These are phyloP conservation scores for Bipolaris sorokiniana DNA, from an alignment of 2,329 filamentous ascomycete genomes.

Conservation along the genomic window DNA sequence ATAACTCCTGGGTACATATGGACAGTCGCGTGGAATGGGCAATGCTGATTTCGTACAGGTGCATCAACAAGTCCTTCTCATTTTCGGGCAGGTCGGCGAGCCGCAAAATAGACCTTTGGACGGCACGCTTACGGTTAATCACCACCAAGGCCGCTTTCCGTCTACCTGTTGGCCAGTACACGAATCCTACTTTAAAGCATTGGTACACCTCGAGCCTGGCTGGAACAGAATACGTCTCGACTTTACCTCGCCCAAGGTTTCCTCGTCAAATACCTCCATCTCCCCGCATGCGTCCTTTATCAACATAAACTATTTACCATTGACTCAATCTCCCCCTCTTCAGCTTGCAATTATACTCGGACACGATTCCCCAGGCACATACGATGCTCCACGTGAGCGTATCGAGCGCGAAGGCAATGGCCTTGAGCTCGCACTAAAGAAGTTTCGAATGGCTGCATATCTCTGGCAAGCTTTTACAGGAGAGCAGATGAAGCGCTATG, in stretches of 20 bases:
- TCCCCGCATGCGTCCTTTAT: constrained; percentile 79
- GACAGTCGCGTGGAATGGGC: constrained; percentile 1
- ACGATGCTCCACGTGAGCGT: constrained; percentile 79
- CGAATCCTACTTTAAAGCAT: constrained; percentile 87
- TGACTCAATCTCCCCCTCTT: constrained; percentile 78
- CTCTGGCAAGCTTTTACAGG: constrained; percentile 97
- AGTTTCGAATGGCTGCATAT: constrained; percentile 94
- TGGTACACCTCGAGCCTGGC: constrained; percentile 89
- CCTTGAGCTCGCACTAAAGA: constrained; percentile 79
- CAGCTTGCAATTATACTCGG: constrained; percentile 88
- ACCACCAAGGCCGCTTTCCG: constrained; percentile 86
- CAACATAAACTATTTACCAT: constrained; percentile 83
- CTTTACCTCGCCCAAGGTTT: constrained; percentile 81
- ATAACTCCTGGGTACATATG: constrained; percentile 79
- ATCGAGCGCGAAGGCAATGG: constrained; percentile 80
- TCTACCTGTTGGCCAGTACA: constrained; percentile 84
- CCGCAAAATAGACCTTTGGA: constrained; percentile 71
- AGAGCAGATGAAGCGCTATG: constrained; percentile 93
- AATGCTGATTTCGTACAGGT: constrained; percentile 62
- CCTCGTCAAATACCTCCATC: constrained; percentile 69
- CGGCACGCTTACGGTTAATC: constrained; percentile 77
- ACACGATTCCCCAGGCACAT: constrained; percentile 85
- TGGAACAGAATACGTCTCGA: constrained; percentile 88
- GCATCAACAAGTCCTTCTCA: constrained; percentile 85
- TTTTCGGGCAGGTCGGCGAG: constrained; percentile 83